phyloP scores from a whole-genome alignment of 352 stramenopile genomes.

The Nannochloropsis limnetica region DNA sequence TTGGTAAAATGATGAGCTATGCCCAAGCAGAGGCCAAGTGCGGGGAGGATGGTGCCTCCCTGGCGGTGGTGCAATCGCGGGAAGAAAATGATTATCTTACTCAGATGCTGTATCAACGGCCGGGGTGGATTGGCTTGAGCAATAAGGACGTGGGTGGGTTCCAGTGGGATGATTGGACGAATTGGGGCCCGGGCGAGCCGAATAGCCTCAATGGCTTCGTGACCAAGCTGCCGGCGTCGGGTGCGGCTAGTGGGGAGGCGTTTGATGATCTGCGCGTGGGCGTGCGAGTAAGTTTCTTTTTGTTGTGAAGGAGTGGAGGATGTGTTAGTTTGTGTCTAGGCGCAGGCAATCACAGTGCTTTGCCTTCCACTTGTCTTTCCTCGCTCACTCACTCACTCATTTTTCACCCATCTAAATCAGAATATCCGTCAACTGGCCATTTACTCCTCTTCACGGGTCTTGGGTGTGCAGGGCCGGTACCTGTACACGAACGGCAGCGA shows the following conservation, averaged over 20 bases:
- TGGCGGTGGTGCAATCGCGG: neutral
- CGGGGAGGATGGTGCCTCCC: neutral
- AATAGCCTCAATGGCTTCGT: neutral
- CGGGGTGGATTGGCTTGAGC: neutral
- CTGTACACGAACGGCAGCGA: slow-evolving; percentile 3
- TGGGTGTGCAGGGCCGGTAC: neutral
- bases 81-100: neutral
- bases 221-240: neutral
- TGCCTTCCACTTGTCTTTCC: neutral
- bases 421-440: neutral
- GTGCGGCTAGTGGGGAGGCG: neutral
- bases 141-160: neutral
- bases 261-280: neutral
- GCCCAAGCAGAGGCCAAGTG: neutral
- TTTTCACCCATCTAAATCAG: neutral
- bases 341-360: too few relatives aligned
- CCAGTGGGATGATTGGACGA: neutral
- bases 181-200: neutral
- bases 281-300: neutral
- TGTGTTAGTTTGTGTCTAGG: too few relatives aligned
- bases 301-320: too few relatives aligned
- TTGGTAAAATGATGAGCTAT: neutral
- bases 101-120: neutral
- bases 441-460: neutral
- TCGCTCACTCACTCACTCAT: neutral